Percentiles rank a stretch among this genome's conserved stretches.
Evolutionary conservation across 768 basidiomycete genomes (phyloP).

Genomic region (Dioszegia hungarica): DNA sequence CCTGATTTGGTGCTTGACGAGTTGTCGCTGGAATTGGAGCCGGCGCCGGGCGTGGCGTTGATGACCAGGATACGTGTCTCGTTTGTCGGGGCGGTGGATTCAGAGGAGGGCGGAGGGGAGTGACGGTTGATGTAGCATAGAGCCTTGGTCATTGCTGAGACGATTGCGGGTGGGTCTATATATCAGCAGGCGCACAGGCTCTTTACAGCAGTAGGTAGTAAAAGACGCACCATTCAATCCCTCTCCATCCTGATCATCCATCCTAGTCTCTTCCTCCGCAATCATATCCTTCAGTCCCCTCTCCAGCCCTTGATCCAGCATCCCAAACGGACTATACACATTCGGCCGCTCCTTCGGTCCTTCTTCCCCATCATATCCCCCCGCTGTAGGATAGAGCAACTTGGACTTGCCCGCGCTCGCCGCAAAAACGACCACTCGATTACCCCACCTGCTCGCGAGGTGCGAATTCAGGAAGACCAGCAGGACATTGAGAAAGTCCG

Average conservation of each 20-base stretch:
- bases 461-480: constrained; percentile 90
- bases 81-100: constrained; percentile 27
- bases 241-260: constrained; percentile 53
- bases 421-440: constrained; percentile 84
- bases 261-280: constrained; percentile 49
- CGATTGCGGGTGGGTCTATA: constrained; percentile 55
- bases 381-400: constrained; percentile 59
- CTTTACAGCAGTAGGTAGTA: constrained; percentile 38
- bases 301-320: constrained; percentile 66
- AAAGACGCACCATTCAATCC: constrained; percentile 47
- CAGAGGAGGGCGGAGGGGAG: constrained; percentile 2
- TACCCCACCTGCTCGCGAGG: constrained; percentile 83
- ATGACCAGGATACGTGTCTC: constrained; percentile 69
- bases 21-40: not conserved
- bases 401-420: constrained; percentile 55
- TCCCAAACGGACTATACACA: constrained; percentile 75
- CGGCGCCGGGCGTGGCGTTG: constrained; percentile 74
- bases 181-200: constrained; percentile 49
- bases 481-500: constrained; percentile 73
- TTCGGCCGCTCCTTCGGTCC: constrained; percentile 53
- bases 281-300: constrained; percentile 62
- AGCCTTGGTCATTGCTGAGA: constrained; percentile 85
- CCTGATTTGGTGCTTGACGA: constrained; percentile 7
- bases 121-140: constrained; percentile 73
- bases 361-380: not conserved